Base-by-base conservation (phyloP, 2,329 filamentous ascomycete species). In the Purpureocillium takamizusanense region DNA sequence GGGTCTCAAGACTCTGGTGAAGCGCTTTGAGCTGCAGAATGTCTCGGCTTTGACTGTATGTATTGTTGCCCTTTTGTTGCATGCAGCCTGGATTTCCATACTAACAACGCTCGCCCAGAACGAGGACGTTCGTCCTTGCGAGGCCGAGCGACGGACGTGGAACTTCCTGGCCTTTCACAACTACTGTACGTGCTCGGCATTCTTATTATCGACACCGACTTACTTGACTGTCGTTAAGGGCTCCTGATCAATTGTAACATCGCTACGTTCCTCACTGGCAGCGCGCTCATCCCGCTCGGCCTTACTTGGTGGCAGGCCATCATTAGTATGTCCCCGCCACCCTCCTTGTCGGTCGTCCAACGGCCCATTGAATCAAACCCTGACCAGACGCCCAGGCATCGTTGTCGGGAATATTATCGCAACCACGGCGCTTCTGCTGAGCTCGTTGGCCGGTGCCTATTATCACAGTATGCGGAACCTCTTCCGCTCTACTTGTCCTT, bases 61-160 rank as follows among this genome's bases (percentile, higher is more conserved):
- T 25, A n/a, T 25, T 10, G 21, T 5, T 25, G 21, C 21, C 21
- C 10, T 10, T 25, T 25, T 25, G 21, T 25, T n/a, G 21, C 21
- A 25, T 25, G 21, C 21, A 25, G 6, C 21, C 21, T 10, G 21
- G 6, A 25, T 25, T 5, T 25, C 21, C 31, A 63, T 60, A 73
- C 73, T 47, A 60, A 72, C 44, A 69, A 74, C 46, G 67, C 72
- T 40, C 64, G 67, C 3, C 70, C 31, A 63, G 60, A 73, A 73
- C 47, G 61, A 72, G 44, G 69, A 74, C 46, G 67, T 72, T 40
- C 64, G 67, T 3, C 70, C 69, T 9, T 61, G 69, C 21, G 65
- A 67, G 41, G 49, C 56, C 2, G 57, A 47, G 32, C 54, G 64
- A 32, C 55, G 64, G 13, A 69, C 63, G 5, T 71, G 64, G 66